These are phyloP conservation scores for Paratinospora sagittata DNA, from an alignment of 164 flowering plant species.

Conservation along the genomic window DNA sequence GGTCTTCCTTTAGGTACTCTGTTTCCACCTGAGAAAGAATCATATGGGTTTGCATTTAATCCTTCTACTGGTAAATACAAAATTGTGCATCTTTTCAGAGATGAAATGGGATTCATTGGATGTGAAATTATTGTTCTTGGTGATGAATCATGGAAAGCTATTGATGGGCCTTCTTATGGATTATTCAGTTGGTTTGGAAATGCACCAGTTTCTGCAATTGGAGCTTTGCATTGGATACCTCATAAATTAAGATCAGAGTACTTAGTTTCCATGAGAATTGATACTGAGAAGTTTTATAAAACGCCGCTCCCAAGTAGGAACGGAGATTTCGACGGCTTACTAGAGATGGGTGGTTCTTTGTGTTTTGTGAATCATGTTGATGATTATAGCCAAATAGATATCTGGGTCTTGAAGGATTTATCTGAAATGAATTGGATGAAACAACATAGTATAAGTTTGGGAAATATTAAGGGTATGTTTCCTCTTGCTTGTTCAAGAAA, in stretches of 20 bases:
- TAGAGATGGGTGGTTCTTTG: slow-evolving; percentile 31
- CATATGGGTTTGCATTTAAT: slow-evolving; percentile 32
- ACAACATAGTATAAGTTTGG: slow-evolving; percentile 19
- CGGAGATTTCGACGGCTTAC: slow-evolving; percentile 22
- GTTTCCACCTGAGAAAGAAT: slow-evolving; percentile 22
- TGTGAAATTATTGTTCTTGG: slow-evolving; percentile 35
- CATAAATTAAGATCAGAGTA: slow-evolving; percentile 18
- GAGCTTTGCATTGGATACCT: slow-evolving; percentile 46
- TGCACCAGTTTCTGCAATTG: slow-evolving; percentile 30
- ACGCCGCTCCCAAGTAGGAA: slow-evolving; percentile 25
- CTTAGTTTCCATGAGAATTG: slow-evolving; percentile 34
- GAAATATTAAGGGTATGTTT: slow-evolving; percentile 21
- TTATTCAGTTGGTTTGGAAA: slow-evolving; percentile 22
- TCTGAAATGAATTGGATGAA: slow-evolving; percentile 21
- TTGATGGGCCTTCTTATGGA: slow-evolving; percentile 36
- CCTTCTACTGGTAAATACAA: slow-evolving; percentile 21
- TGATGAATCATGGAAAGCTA: slow-evolving; percentile 32
- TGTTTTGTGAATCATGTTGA: slow-evolving; percentile 27
- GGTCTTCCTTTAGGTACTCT: slow-evolving; percentile 38
- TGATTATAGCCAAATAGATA: slow-evolving; percentile 14
- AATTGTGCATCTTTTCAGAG: slow-evolving; percentile 45
- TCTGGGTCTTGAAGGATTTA: slow-evolving; percentile 34
- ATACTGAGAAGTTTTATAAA: slow-evolving; percentile 33
- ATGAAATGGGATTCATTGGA: slow-evolving; percentile 17
- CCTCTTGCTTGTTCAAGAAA: slow-evolving; percentile 21